Percentiles rank a stretch among this genome's conserved stretches.
Conservation (phyloP, 2,329 filamentous ascomycete species). For the Fonsecaea pedrosoi region DNA sequence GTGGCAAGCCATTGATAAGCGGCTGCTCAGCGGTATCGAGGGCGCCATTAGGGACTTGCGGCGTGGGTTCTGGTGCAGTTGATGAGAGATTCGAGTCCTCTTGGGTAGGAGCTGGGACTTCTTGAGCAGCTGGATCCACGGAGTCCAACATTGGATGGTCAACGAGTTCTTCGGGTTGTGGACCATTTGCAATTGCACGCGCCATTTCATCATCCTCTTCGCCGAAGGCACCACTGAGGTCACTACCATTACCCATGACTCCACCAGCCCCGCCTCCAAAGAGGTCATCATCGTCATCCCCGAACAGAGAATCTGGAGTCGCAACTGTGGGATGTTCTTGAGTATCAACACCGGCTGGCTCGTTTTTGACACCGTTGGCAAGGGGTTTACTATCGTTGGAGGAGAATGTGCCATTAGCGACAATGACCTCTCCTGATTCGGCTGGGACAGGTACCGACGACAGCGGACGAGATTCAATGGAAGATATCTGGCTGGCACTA, state of each 20-base stretch:
- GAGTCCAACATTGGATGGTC: slow-evolving; percentile 32
- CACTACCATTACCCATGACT: slow-evolving; percentile 54
- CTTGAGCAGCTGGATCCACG: slow-evolving; percentile 15
- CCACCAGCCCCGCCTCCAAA: slow-evolving; percentile 80
- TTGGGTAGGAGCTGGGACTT: slow-evolving; percentile 3
- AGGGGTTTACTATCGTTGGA: slow-evolving; percentile 73
- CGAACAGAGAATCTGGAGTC: slow-evolving; percentile 82
- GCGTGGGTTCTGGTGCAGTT: slow-evolving; percentile 15
- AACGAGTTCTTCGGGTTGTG: slow-evolving; percentile 57
- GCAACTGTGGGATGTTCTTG: slow-evolving; percentile 66
- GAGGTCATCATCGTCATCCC: slow-evolving; percentile 78
- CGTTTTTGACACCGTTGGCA: slow-evolving; percentile 58
- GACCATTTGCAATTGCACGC: slow-evolving; percentile 70
- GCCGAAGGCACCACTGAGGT: slow-evolving; percentile 67
- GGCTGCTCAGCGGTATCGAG: slow-evolving; percentile 40
- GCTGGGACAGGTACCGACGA: slow-evolving; percentile 77
- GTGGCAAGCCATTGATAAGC: slow-evolving; percentile 51
- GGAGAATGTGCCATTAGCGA: slow-evolving; percentile 71
- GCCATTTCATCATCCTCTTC: slow-evolving; percentile 88
- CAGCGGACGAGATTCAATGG: slow-evolving; percentile 82
- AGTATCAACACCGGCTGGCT: slow-evolving; percentile 43
- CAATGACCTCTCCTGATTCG: slow-evolving; percentile 65
- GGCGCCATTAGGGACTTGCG: slow-evolving; percentile 34
- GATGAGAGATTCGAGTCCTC: slow-evolving; percentile 14
- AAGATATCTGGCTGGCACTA: slow-evolving; percentile 81